These are phyloP conservation scores for Casaregolazyma suthepensis DNA, from an alignment of 1,139 yeast genomes.

Conservation along the genomic window DNA sequence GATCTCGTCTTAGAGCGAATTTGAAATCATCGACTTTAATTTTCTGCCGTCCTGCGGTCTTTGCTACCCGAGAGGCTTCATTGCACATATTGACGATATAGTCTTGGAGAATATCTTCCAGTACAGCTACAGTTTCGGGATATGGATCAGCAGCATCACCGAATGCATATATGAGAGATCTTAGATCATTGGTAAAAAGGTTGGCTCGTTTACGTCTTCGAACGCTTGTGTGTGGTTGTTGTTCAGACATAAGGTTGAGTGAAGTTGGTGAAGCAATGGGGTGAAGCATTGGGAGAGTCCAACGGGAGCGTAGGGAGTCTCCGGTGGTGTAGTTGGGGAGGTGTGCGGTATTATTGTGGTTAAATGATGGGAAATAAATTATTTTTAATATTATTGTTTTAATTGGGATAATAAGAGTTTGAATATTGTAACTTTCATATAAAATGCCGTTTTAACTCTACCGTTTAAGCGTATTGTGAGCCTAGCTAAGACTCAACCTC, in stretches of 20 bases:
- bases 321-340: neutral
- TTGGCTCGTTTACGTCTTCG: conserved; percentile 22
- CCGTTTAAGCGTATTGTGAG: no score
- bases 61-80: conserved; percentile 50
- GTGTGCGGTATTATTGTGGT: neutral
- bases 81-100: conserved; percentile 66
- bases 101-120: conserved; percentile 80
- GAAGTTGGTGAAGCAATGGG: neutral
- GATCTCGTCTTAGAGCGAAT: conserved; percentile 77
- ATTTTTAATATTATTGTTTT: no score
- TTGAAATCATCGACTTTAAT: conserved; percentile 84
- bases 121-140: conserved; percentile 66
- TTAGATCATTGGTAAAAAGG: conserved; percentile 41
- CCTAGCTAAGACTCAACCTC: no score
- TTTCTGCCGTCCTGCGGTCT: conserved; percentile 56
- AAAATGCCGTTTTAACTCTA: no score
- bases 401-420: no score
- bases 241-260: neutral
- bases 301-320: no score
- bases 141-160: conserved; percentile 82
- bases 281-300: no score
- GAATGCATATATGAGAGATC: conserved; percentile 70
- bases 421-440: no score
- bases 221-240: neutral
- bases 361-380: neutral